phyloP scores from a whole-genome alignment of 2,329 filamentous ascomycete genomes.

The Sphaerostilbella broomeana region DNA sequence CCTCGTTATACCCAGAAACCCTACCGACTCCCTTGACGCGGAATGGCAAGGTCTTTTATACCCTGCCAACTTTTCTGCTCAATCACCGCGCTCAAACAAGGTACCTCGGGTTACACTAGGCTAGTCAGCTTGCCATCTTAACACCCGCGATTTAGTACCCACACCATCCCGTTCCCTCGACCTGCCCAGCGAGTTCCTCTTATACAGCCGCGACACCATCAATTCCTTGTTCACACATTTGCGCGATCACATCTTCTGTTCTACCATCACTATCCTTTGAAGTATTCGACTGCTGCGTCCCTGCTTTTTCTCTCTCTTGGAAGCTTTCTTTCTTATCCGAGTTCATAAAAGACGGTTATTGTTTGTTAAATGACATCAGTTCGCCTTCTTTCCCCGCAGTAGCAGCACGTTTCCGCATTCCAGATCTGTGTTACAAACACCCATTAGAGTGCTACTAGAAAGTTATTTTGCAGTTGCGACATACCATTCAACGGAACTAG shows the following conservation, averaged over 20 bases:
- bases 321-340: background rate
- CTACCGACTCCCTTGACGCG: conserved; percentile 11
- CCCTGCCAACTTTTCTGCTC: conserved; percentile 6
- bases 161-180: conserved; percentile 13
- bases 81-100: no score
- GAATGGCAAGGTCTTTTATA: conserved; percentile 9
- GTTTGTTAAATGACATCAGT: background rate
- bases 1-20: conserved; percentile 8
- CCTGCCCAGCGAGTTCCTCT: conserved; percentile 11
- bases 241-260: no score
- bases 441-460: no score
- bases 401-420: no score
- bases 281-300: background rate
- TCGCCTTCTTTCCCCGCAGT: background rate
- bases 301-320: background rate
- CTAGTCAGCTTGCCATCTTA: conserved; percentile 17
- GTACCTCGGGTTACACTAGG: conserved; percentile 10
- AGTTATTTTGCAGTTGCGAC: no score
- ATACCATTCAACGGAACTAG: no score
- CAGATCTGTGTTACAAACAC: no score
- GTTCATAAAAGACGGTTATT: background rate
- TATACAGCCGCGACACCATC: conserved; percentile 12
- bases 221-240: conserved; percentile 8
- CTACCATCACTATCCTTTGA: no score
- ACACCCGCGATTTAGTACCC: conserved; percentile 13